Conservation (phyloP, 306 rosid species). For the Rosa rugosa region DNA sequence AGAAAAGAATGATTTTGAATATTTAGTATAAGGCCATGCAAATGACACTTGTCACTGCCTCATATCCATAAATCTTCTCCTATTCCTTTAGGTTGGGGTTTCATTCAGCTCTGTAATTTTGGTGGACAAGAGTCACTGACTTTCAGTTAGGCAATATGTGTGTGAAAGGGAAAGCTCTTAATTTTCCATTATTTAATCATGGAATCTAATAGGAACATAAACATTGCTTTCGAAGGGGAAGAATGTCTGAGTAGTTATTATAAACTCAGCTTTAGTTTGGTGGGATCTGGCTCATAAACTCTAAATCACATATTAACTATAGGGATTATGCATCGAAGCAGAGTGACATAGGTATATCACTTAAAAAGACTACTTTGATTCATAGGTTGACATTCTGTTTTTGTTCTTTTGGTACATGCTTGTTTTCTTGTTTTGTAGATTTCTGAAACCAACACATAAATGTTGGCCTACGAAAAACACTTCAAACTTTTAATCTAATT, state of each 20-base stretch:
- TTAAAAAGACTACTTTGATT: too few relatives aligned
- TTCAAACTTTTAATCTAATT: too few relatives aligned
- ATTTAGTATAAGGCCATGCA: conserved; percentile 49
- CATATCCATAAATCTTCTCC: not conserved
- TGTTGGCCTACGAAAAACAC: too few relatives aligned
- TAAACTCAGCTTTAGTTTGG: too few relatives aligned
- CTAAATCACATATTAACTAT: not conserved
- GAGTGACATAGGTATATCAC: not conserved
- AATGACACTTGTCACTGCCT: conserved; percentile 60
- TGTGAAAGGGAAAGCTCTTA: not conserved
- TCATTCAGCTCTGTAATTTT: not conserved
- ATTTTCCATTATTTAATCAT: too few relatives aligned
- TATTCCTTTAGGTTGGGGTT: not conserved
- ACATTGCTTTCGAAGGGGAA: not conserved
- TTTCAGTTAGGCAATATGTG: not conserved
- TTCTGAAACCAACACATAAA: too few relatives aligned
- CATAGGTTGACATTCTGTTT: too few relatives aligned
- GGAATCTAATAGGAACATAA: not conserved
- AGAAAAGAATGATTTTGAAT: conserved; percentile 26
- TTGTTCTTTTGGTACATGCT: too few relatives aligned
- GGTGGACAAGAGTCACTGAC: not conserved
- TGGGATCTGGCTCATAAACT: too few relatives aligned
- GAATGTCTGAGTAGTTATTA: not conserved
- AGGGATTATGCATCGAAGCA: not conserved
- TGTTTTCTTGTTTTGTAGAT: too few relatives aligned